Percentiles rank a stretch among this genome's conserved stretches.
phyloP scores from a whole-genome alignment of 345 rosid species.

The Populus tremula region DNA sequence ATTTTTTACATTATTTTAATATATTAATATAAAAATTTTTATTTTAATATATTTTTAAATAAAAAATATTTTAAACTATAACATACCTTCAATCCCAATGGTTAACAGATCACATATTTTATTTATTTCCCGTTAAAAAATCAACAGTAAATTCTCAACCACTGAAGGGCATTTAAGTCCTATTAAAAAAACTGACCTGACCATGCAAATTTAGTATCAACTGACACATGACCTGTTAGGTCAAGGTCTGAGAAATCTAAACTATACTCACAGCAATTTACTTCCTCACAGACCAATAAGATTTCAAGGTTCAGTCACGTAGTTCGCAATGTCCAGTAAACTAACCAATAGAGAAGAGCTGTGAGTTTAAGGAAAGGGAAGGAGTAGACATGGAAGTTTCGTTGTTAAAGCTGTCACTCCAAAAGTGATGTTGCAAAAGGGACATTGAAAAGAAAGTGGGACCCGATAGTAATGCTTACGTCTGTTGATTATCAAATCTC shows the following conservation, averaged over 20 bases:
- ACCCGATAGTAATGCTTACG: neutral
- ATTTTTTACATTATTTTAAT: no score
- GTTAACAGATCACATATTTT: neutral
- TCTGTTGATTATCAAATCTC: neutral
- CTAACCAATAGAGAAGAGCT: neutral
- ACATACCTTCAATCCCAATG: neutral
- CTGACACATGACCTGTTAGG: neutral
- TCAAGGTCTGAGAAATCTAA: neutral
- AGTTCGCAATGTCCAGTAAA: neutral
- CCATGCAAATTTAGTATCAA: neutral
- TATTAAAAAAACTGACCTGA: neutral
- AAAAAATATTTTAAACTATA: no score
- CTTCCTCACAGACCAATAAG: conserved; percentile 9
- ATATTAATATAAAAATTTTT: no score
- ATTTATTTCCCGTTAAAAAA: conserved; percentile 4
- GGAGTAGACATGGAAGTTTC: conserved; percentile 8
- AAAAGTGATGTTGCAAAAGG: neutral
- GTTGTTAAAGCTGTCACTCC: conserved; percentile 19
- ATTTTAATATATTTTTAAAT: no score
- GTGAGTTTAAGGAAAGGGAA: neutral
- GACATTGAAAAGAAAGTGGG: neutral
- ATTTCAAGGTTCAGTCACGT: neutral
- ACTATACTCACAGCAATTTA: neutral
- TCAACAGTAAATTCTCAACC: neutral
- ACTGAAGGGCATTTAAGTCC: neutral